Conservation (phyloP, 257 asterid genomes). For the Dorcoceras hygrometricum region DNA sequence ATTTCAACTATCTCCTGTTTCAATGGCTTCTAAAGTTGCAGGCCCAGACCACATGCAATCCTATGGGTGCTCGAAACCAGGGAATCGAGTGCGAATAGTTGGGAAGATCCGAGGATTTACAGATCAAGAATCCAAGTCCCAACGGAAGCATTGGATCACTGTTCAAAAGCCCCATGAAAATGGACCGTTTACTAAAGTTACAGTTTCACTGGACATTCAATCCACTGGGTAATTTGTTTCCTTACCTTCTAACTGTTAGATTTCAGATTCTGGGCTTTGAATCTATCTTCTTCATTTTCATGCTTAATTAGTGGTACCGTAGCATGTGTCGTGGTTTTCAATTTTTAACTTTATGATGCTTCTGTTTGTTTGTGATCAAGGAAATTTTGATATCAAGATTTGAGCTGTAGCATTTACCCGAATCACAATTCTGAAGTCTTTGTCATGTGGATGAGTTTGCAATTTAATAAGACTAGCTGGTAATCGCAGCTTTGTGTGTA, state of each 20-base stretch:
- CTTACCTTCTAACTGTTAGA: neutral
- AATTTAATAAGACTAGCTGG: neutral
- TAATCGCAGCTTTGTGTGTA: neutral
- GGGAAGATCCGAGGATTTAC: constrained; percentile 57
- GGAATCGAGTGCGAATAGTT: constrained; percentile 46
- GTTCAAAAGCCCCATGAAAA: constrained; percentile 33
- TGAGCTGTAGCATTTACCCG: neutral
- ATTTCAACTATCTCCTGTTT: neutral
- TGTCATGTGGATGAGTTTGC: neutral
- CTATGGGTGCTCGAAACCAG: constrained; percentile 21
- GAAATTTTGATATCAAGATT: neutral
- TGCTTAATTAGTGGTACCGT: neutral
- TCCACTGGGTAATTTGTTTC: constrained; percentile 36
- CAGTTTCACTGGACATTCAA: constrained; percentile 40
- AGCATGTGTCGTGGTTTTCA: neutral
- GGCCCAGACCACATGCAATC: constrained; percentile 27
- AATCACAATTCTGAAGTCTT: neutral
- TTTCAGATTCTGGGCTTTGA: neutral
- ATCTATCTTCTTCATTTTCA: neutral
- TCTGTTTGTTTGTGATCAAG: neutral
- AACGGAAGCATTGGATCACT: constrained; percentile 49
- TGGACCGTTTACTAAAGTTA: constrained; percentile 32
- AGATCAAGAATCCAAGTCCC: constrained; percentile 37
- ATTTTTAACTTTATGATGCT: neutral
- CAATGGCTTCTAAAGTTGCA: constrained; percentile 37